Evolutionary conservation across 805 yeast genomes (phyloP).

Genomic region (Kuraishia capsulata): DNA sequence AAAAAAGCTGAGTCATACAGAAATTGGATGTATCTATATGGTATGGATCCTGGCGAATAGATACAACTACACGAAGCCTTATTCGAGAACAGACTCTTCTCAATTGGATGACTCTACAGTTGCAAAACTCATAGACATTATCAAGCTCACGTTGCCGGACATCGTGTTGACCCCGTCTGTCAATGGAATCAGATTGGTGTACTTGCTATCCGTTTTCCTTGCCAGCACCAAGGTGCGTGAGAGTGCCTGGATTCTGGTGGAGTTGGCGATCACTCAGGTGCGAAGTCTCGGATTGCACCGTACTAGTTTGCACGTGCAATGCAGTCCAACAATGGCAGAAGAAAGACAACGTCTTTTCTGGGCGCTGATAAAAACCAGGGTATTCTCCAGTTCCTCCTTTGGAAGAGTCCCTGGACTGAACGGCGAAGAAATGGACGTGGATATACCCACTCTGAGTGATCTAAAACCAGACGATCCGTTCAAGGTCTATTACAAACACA

Average conservation of each 20-base stretch:
- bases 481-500: slow-evolving; percentile 22
- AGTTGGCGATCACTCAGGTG: slow-evolving; percentile 37
- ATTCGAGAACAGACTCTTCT: slow-evolving; percentile 7
- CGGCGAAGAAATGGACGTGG: slow-evolving; percentile 34
- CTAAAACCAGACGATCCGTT: slow-evolving; percentile 19
- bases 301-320: slow-evolving; percentile 24
- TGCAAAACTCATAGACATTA: slow-evolving; percentile 27
- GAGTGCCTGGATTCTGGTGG: slow-evolving; percentile 37
- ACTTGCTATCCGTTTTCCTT: slow-evolving; percentile 31
- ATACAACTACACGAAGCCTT: slow-evolving; percentile 13
- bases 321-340: slow-evolving; percentile 23
- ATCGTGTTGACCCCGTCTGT: slow-evolving; percentile 33
- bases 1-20: slow-evolving; percentile 18
- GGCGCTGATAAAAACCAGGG: slow-evolving; percentile 33
- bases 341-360: slow-evolving; percentile 33
- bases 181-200: slow-evolving; percentile 32
- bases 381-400: slow-evolving; percentile 30
- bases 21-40: slow-evolving; percentile 36
- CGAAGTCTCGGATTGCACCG: slow-evolving; percentile 40
- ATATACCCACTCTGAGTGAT: slow-evolving; percentile 23
- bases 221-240: slow-evolving; percentile 37
- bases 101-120: slow-evolving; percentile 17
- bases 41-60: slow-evolving; percentile 33
- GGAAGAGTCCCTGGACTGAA: slow-evolving; percentile 36
- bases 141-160: slow-evolving; percentile 32